These are phyloP conservation scores for Salix arbutifolia DNA, from an alignment of 345 rosid genomes.

Conservation along the genomic window DNA sequence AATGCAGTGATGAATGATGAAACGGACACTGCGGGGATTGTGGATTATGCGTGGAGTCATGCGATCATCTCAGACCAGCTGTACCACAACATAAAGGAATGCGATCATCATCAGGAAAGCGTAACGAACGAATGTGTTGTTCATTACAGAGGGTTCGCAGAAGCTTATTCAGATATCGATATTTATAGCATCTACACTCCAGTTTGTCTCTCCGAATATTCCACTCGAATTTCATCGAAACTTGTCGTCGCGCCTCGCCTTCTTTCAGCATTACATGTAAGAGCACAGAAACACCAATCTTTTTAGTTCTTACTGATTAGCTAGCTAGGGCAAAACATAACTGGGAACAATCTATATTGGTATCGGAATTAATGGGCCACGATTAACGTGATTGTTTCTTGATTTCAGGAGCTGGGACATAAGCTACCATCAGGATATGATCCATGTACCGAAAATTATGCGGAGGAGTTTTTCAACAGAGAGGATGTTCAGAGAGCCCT, in stretches of 20 bases:
- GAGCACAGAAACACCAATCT: neutral
- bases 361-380: neutral
- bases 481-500: slow-evolving; percentile 68
- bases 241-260: slow-evolving; percentile 33
- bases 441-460: slow-evolving; percentile 61
- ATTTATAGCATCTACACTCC: slow-evolving; percentile 68
- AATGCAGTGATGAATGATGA: slow-evolving; percentile 63
- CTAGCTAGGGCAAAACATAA: too few relatives aligned
- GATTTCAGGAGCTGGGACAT: slow-evolving; percentile 44
- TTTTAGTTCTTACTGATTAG: too few relatives aligned
- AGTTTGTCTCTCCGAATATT: slow-evolving; percentile 30
- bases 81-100: slow-evolving; percentile 40
- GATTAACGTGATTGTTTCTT: neutral
- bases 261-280: slow-evolving; percentile 22
- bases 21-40: slow-evolving; percentile 48
- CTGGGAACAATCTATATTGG: neutral
- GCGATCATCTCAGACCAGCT: slow-evolving; percentile 66
- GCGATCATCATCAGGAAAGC: slow-evolving; percentile 12
- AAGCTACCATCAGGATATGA: slow-evolving; percentile 62
- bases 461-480: slow-evolving; percentile 49
- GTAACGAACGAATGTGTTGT: slow-evolving; percentile 14
- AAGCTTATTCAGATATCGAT: slow-evolving; percentile 50
- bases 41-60: slow-evolving; percentile 75
- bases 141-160: slow-evolving; percentile 27
- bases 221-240: slow-evolving; percentile 10